Evolutionary conservation across 2,329 filamentous ascomycete species (phyloP).

Genomic region (Leptographium radiaticola): DNA sequence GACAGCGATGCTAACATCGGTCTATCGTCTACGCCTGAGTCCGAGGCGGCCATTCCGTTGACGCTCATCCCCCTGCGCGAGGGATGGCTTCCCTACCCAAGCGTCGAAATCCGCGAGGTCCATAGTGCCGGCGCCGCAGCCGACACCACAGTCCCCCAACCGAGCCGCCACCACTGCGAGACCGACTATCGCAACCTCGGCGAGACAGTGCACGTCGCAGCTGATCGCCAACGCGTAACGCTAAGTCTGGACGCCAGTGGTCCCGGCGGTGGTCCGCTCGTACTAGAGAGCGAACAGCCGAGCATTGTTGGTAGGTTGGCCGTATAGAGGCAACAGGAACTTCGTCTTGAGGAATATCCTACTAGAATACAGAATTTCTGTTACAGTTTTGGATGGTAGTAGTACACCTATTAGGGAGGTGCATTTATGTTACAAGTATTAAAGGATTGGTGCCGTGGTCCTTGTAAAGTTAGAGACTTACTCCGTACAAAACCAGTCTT

Average conservation of each 20-base stretch:
- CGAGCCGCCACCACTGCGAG: slow-evolving; percentile 43
- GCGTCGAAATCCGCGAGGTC: slow-evolving; percentile 62
- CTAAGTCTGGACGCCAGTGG: slow-evolving; percentile 58
- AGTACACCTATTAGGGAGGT: too few species aligned
- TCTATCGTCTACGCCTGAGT: slow-evolving; percentile 28
- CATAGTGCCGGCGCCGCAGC: slow-evolving; percentile 16
- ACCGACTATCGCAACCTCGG: slow-evolving; percentile 69
- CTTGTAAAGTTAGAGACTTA: too few species aligned
- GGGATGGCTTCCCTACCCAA: slow-evolving; percentile 66
- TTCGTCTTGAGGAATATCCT: too few species aligned
- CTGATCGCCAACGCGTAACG: slow-evolving; percentile 58
- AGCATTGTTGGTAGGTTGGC: slow-evolving; percentile 23
- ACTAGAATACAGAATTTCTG: too few species aligned
- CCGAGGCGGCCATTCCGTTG: slow-evolving; percentile 49
- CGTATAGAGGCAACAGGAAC: slow-evolving; percentile 4
- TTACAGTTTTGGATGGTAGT: too few species aligned
- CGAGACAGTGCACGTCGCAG: slow-evolving; percentile 62
- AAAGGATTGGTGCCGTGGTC: too few species aligned
- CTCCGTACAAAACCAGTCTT: too few species aligned
- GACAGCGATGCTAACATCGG: slow-evolving; percentile 9
- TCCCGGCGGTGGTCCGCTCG: slow-evolving; percentile 49
- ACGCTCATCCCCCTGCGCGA: slow-evolving; percentile 69
- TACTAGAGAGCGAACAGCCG: slow-evolving; percentile 46
- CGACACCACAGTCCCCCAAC: slow-evolving; percentile 5
- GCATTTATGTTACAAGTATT: too few species aligned